These are phyloP conservation scores for Trichoderma atroviride DNA, from an alignment of 2,329 filamentous ascomycete species.

Conservation along the genomic window DNA sequence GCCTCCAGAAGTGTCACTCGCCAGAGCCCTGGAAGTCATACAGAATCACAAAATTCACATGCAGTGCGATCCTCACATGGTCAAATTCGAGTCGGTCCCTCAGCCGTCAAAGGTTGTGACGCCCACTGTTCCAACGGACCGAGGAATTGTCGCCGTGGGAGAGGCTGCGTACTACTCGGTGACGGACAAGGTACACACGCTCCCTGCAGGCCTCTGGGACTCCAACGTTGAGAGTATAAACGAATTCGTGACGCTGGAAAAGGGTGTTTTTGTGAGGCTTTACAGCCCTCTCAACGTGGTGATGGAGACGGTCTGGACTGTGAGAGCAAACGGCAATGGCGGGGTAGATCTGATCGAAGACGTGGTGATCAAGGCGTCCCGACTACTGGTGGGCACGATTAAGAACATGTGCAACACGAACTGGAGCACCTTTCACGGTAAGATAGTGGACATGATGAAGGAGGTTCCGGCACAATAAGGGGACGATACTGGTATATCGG, in stretches of 20 bases:
- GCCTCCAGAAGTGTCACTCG: slow-evolving; percentile 41
- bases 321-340: slow-evolving; percentile 38
- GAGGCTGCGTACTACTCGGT: slow-evolving; percentile 50
- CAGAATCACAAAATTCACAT: slow-evolving; percentile 58
- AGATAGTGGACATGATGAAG: slow-evolving; percentile 21
- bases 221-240: slow-evolving; percentile 56
- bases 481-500: neutral
- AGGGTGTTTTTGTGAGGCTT: slow-evolving; percentile 56
- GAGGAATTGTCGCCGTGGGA: slow-evolving; percentile 32
- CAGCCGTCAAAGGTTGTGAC: slow-evolving; percentile 33
- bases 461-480: neutral
- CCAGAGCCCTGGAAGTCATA: slow-evolving; percentile 49
- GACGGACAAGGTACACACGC: slow-evolving; percentile 53
- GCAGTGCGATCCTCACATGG: slow-evolving; percentile 55
- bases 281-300: slow-evolving; percentile 53
- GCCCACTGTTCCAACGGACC: slow-evolving; percentile 37
- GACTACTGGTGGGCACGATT: slow-evolving; percentile 52
- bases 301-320: slow-evolving; percentile 58
- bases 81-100: slow-evolving; percentile 45
- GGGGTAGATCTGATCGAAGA: slow-evolving; percentile 52
- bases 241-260: slow-evolving; percentile 55
- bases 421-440: slow-evolving; percentile 55
- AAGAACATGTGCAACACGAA: slow-evolving; percentile 55
- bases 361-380: slow-evolving; percentile 53
- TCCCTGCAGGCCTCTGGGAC: slow-evolving; percentile 60